Base-by-base conservation (phyloP, 495 filamentous ascomycete species). In the Daldinia bambusicola region DNA sequence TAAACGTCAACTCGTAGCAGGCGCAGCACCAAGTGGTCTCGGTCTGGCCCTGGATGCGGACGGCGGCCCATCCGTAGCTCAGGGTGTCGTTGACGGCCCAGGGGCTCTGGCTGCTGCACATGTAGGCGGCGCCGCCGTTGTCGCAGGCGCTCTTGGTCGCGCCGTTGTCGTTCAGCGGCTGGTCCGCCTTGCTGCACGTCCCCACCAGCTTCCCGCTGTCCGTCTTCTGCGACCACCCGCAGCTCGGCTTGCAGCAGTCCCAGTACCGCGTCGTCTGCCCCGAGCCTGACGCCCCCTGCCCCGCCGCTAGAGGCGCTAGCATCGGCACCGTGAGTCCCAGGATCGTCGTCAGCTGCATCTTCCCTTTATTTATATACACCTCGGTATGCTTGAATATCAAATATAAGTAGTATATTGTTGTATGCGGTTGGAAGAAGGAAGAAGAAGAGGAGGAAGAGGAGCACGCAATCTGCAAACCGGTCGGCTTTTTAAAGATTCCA, bases 231-330 rank as follows among this genome's bases (percentile, higher is more conserved):
- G 81, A 75, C 89, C 88, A 92, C 16, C 83, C 85, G 80, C 89
- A 92, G 55, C 83, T 86, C 56, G 88, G 84, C 77, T 91, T 90
- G 83, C 88, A 91, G 82, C 89, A 90, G 78, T 91, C 89, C 89
- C 88, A 91, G 81, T 91, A 90, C 37, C 88, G 84, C 31, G 88
- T 90, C 16, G 88, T 89, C 55, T 76, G 83, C 50, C 87, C 88
- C 32, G 68, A 76, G 41, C 81, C 82, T 7, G 80, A 79, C 14
- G 67, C 73, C 14, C 75, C 74, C 58, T 72, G 74, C 16, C 37
- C 61, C 55, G 74, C 45, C 16, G 61, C 59, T 2, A 66, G 55
- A 16, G 34, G 62, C 51, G 70, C 61, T 48, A 26, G 32, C 26
- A 70, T 38, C 34, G 59, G 34, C 14, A 67, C 65, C 16, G 63